phyloP scores from a whole-genome alignment of 192 early-diverging fungal species.

The Geosiphon pyriformis region DNA sequence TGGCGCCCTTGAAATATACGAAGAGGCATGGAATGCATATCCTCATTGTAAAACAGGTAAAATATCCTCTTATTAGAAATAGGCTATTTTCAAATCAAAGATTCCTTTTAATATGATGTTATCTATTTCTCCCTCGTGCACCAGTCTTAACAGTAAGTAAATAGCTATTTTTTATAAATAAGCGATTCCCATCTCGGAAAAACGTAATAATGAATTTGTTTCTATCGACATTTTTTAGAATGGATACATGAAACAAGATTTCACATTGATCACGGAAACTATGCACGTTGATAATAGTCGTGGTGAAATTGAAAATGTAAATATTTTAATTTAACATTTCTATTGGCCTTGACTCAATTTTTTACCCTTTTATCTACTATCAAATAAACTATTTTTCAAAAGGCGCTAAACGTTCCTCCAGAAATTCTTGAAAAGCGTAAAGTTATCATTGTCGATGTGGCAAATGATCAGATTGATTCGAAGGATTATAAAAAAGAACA shows the following conservation, averaged over 20 bases:
- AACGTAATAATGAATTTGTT: no score
- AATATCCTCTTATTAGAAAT: slow-evolving; percentile 25
- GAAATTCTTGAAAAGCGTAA: slow-evolving; percentile 58
- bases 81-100: neutral
- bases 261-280: slow-evolving; percentile 69
- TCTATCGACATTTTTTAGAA: no score
- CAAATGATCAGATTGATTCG: slow-evolving; percentile 53
- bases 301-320: slow-evolving; percentile 61
- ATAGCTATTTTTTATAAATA: neutral
- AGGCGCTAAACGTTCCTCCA: slow-evolving; percentile 34
- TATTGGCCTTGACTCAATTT: neutral
- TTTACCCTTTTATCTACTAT: neutral
- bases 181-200: no score
- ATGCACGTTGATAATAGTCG: slow-evolving; percentile 64
- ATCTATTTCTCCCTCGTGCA: slow-evolving; percentile 13
- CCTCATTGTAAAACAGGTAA: slow-evolving; percentile 49
- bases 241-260: slow-evolving; percentile 65
- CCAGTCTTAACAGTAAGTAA: slow-evolving; percentile 21
- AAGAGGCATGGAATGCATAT: slow-evolving; percentile 82
- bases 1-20: slow-evolving; percentile 63
- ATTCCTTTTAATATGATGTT: no score
- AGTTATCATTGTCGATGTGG: slow-evolving; percentile 60
- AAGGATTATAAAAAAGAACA: slow-evolving; percentile 54
- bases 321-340: neutral
- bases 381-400: neutral